Evolutionary conservation across 208 protist genomes (phyloP).

Genomic region (Leishmania turanica): DNA sequence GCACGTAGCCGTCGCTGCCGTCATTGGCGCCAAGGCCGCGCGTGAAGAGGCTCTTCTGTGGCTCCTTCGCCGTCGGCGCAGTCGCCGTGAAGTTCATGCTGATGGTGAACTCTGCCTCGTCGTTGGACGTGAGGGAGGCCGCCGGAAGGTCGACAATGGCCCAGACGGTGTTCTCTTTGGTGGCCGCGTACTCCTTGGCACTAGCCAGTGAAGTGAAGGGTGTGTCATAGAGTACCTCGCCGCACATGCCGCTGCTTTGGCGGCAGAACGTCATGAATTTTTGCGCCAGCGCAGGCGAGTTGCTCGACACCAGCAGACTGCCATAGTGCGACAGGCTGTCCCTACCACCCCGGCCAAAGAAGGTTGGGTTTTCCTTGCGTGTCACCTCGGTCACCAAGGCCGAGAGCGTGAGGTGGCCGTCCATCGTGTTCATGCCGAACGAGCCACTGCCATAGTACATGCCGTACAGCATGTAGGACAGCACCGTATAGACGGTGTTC

Average conservation of each 20-base stretch:
- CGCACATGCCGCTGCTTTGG: slow-evolving; percentile 47
- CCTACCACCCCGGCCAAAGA: slow-evolving; percentile 50
- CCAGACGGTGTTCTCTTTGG: slow-evolving; percentile 66
- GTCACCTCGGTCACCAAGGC: slow-evolving; percentile 48
- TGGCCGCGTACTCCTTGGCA: slow-evolving; percentile 57
- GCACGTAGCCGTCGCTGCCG: slow-evolving; percentile 44
- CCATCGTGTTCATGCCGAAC: slow-evolving; percentile 44
- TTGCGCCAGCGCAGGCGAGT: slow-evolving; percentile 29
- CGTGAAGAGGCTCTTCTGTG: slow-evolving; percentile 42
- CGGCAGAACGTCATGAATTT: slow-evolving; percentile 61
- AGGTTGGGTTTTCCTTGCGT: slow-evolving; percentile 35
- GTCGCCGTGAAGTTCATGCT: slow-evolving; percentile 91
- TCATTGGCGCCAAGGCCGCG: slow-evolving; percentile 31
- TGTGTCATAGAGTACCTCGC: slow-evolving; percentile 44
- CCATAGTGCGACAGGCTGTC: slow-evolving; percentile 73
- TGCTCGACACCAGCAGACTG: slow-evolving; percentile 60
- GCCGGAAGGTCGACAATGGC: slow-evolving; percentile 65
- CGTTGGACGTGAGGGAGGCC: slow-evolving; percentile 13
- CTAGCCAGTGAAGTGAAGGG: slow-evolving; percentile 43
- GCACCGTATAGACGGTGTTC: background rate
- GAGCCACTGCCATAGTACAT: slow-evolving; percentile 46
- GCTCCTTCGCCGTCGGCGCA: slow-evolving; percentile 49
- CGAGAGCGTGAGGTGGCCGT: slow-evolving; percentile 58
- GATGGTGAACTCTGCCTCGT: slow-evolving; percentile 63
- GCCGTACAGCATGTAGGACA: slow-evolving; percentile 34